Base-by-base conservation (phyloP, 495 filamentous ascomycete species). In the Penicillium lividum region DNA sequence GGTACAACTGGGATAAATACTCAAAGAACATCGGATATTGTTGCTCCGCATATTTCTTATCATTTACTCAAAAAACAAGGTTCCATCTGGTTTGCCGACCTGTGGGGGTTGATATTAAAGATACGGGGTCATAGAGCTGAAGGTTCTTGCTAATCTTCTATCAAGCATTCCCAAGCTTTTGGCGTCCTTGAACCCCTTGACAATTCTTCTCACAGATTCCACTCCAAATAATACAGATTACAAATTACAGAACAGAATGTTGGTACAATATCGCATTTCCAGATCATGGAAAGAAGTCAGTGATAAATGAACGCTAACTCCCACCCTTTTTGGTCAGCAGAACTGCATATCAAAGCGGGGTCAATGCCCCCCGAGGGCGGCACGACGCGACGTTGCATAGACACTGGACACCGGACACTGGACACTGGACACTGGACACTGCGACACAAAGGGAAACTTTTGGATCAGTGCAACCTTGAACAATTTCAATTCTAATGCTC, bases 381-480 rank as follows among this genome's bases (percentile, higher is more conserved):
- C 29, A 52, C 15, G 46, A 60, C 40, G 52, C 53, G 53, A 60
- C 53, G 53, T 56, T 60, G 58, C 58, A 60, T 60, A 53, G 40
- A 28, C 8, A 33, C 22, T 22, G 22, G 31, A 33, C 31, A 33
- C 15, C 22, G 27, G 28, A 52, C 15, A 34, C 8, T 29, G 22
- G 40, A 28, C 8, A 33, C 22, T 22, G 22, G 31, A 33, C 31
- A 33, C 15, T 30, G 27, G 28, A 52, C 15, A 34, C 8, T 29
- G 22, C 22, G 22, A 22, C 22, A 22, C 22, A 22, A 22, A 22
- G 22, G 22, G 10, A 9, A 36, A 9, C 6, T 36, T 6, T 16
- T 16, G 15, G 5, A 8, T 22, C 46, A 33, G 46, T 49, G 46
- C 46, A 49, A 49, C 46, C 28, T 49, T 40, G 38, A 40, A 40